Evolutionary conservation across 495 filamentous ascomycete species (phyloP).

Genomic region (Haplographium delicatum): DNA sequence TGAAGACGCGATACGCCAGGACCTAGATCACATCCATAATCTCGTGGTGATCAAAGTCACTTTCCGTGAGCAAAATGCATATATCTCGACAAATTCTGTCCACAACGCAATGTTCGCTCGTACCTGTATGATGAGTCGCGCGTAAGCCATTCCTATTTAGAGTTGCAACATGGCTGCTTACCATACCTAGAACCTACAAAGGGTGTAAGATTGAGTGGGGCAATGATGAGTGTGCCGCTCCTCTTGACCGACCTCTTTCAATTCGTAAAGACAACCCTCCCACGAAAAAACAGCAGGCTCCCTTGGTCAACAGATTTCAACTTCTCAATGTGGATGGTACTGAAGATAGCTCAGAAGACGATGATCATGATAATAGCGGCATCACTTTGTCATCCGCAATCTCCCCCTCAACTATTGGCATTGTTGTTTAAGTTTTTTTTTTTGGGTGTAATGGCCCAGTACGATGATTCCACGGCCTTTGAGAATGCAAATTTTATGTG

Average conservation of each 20-base stretch:
- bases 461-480: neutral
- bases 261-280: slow-evolving; percentile 29
- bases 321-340: slow-evolving; percentile 51
- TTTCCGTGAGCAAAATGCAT: slow-evolving; percentile 51
- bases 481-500: neutral
- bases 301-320: slow-evolving; percentile 58
- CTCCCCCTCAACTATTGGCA: slow-evolving; percentile 5
- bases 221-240: slow-evolving; percentile 67
- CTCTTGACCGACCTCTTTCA: slow-evolving; percentile 35
- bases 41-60: slow-evolving; percentile 63
- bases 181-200: slow-evolving; percentile 69
- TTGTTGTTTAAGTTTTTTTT: slow-evolving; percentile 11
- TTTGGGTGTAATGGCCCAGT: too few relatives aligned
- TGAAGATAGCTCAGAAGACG: slow-evolving; percentile 24
- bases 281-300: slow-evolving; percentile 32
- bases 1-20: slow-evolving; percentile 58
- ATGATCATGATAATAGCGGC: slow-evolving; percentile 14
- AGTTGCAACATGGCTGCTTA: slow-evolving; percentile 35
- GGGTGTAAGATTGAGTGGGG: slow-evolving; percentile 67
- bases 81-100: slow-evolving; percentile 72
- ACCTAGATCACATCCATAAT: slow-evolving; percentile 81
- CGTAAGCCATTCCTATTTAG: slow-evolving; percentile 22
- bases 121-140: slow-evolving; percentile 73
- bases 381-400: slow-evolving; percentile 11
- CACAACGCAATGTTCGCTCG: slow-evolving; percentile 69